Base-by-base conservation (phyloP, 1,284 basidiomycete species). In the Rhodotorula sp. region DNA sequence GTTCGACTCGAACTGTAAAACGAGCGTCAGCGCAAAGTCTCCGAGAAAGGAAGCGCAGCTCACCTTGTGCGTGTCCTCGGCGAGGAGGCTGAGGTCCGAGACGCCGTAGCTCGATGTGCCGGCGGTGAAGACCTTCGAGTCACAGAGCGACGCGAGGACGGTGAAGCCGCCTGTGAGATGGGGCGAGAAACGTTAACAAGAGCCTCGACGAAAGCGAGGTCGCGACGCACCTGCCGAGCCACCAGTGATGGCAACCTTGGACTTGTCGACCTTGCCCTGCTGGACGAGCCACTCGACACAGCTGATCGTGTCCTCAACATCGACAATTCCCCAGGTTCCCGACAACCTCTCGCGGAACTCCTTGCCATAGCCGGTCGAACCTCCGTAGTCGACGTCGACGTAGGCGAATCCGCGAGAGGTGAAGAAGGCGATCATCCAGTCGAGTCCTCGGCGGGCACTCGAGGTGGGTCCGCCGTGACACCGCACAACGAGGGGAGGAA, bases 391-490 rank as follows among this genome's bases (percentile, higher is more conserved):
- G 53, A 70, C 68, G 24, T 62, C 86, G 68, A 70, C 69, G 82
- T 72, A 87, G 13, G 82, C 86, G 81, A 80, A 89, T 26, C 88
- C 88, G 7, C 88, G 83, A n/a, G 83, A 84, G 0, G 87, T 89
- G 72, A 85, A 90, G 76, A 84, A 90, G 69, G 87, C 86, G 58
- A 81, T 83, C n/a, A 80, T 79, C 65, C 78, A 70, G 34, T 67
- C 70, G 40, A 90, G 77, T 0, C 82, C 83, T 62, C 86, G 84
- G 1, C 72, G 54, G 0, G 82, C 79, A 7, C 82, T 75, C 1
- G 73, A 74, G 0, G 88, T 89, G 0, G 89, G 89, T 0, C 89
- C 88, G 6, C 88, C 88, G 72, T 90, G 88, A 1, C 84, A 83
- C 53, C 82, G 79, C 11, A 89, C 80, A 22, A 89, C 81, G 71